Conservation (phyloP, 164 flowering plant species). For the Vitis rotundifolia region DNA sequence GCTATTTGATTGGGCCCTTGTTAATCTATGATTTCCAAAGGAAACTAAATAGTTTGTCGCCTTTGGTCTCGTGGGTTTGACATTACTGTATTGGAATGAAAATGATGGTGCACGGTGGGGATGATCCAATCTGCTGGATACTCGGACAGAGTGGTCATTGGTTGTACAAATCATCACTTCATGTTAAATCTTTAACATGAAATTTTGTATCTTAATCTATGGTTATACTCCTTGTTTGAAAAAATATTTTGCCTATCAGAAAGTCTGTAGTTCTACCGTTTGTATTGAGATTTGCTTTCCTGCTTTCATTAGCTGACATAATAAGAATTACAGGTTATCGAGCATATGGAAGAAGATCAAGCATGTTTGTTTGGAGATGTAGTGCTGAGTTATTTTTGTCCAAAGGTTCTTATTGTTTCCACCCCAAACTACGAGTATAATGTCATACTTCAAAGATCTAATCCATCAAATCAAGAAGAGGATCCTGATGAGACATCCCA, state of each 20-base stretch:
- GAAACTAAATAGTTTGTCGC: too few species aligned
- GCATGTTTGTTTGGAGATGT: conserved; percentile 76
- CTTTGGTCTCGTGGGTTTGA: too few species aligned
- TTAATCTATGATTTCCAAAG: too few species aligned
- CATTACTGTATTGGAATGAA: too few species aligned
- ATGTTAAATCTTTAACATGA: too few species aligned
- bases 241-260: neutral
- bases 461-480: conserved; percentile 45
- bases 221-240: neutral
- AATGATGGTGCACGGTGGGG: too few species aligned
- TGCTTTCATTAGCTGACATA: conserved; percentile 1
- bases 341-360: conserved; percentile 97
- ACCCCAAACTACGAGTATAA: conserved; percentile 98
- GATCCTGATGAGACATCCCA: conserved; percentile 58
- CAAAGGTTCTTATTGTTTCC: conserved; percentile 76
- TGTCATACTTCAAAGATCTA: conserved; percentile 59
- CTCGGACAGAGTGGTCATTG: too few species aligned
- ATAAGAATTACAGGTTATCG: conserved; percentile 67
- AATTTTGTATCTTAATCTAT: too few species aligned
- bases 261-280: neutral
- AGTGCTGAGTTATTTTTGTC: conserved; percentile 66
- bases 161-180: too few species aligned
- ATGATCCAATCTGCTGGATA: too few species aligned
- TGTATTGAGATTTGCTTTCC: neutral
- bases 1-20: too few species aligned